These are phyloP conservation scores for Setaria viridis DNA, from an alignment of 202 grass and related monocot species.

Conservation along the genomic window DNA sequence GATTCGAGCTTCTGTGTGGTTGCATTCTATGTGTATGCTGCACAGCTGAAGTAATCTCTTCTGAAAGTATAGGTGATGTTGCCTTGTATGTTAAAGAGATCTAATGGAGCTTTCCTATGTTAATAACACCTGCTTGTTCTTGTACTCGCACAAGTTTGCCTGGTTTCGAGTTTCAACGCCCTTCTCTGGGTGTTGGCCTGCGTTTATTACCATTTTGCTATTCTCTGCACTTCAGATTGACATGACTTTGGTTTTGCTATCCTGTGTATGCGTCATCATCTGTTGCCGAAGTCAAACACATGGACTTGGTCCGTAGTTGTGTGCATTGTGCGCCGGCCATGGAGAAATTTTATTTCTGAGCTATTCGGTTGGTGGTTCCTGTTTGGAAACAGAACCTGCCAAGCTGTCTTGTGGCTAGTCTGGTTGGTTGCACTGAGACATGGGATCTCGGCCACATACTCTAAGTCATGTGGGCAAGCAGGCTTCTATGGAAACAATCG, in stretches of 20 bases:
- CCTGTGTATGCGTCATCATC: background rate
- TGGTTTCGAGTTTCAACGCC: background rate
- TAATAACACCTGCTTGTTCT: conserved; percentile 53
- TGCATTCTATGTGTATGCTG: conserved; percentile 57
- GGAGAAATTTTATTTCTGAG: conserved; percentile 22
- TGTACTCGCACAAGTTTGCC: conserved; percentile 21
- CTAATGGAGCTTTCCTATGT: conserved; percentile 58
- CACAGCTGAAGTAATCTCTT: conserved; percentile 50
- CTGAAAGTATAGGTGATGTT: conserved; percentile 52
- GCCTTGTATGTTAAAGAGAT: conserved; percentile 58
- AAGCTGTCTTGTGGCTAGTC: conserved; percentile 21
- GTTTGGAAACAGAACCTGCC: conserved; percentile 24
- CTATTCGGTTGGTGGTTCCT: conserved; percentile 20
- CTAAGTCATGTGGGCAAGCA: background rate
- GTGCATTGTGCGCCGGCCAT: conserved; percentile 8
- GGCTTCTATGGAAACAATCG: conserved; percentile 9
- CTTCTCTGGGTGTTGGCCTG: background rate
- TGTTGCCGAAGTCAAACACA: conserved; percentile 8
- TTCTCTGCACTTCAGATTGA: conserved; percentile 28
- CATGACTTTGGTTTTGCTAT: conserved; percentile 19
- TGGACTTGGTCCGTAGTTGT: conserved; percentile 33
- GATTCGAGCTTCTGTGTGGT: conserved; percentile 49
- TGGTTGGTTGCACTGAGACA: background rate
- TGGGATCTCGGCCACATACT: conserved; percentile 36
- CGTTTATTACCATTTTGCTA: conserved; percentile 4